Conservation (phyloP, 208 protist species). For the Trichomonas vaginalis region DNA sequence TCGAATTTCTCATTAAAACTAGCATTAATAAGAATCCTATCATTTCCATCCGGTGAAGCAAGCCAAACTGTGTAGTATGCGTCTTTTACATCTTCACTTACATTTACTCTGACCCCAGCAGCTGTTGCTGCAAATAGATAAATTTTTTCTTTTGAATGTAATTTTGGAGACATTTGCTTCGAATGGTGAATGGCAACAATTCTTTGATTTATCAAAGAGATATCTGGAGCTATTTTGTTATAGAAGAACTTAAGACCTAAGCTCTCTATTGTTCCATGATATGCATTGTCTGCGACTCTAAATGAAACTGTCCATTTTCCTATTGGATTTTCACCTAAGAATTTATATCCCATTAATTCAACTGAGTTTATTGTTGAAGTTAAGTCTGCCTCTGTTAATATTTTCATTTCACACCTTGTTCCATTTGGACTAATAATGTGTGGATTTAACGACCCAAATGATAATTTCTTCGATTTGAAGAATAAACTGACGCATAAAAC, state of each 20-base stretch:
- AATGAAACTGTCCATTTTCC: not conserved
- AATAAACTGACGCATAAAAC: not conserved
- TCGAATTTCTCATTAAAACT: no score
- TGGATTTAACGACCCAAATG: not conserved
- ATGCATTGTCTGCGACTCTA: not conserved
- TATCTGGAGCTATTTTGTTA: not conserved
- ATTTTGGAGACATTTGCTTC: no score
- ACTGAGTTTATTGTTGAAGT: not conserved
- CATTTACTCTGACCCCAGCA: no score
- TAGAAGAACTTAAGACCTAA: not conserved
- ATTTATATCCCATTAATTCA: not conserved
- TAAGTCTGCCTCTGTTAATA: not conserved
- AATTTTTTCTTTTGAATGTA: no score
- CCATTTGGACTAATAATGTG: not conserved
- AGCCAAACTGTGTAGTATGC: no score
- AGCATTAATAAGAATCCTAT: no score
- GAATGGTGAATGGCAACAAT: not conserved
- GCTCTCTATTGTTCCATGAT: not conserved
- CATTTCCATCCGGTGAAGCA: no score
- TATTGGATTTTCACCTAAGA: not conserved
- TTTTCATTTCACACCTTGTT: not conserved
- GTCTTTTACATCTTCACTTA: no score
- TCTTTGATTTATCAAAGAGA: not conserved
- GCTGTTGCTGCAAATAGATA: no score
- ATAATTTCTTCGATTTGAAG: not conserved